phyloP scores from a whole-genome alignment of 768 basidiomycete genomes.

The Melanogaster broomeanus region DNA sequence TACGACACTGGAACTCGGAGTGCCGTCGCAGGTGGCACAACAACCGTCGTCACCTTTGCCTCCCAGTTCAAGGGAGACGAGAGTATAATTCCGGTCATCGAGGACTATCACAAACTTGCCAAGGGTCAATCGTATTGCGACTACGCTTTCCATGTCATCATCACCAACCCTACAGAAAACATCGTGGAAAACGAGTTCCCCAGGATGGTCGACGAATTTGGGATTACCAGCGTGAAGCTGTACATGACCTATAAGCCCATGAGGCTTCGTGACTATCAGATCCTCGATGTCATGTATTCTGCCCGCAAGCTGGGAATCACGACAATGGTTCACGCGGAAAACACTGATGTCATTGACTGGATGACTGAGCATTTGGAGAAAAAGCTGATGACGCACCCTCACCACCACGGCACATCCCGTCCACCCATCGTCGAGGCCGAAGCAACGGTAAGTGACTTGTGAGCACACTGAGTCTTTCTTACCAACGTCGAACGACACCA shows the following conservation, averaged over 20 bases:
- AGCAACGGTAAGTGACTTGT: conserved; percentile 4
- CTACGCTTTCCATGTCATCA: conserved; percentile 36
- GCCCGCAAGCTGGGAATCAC: conserved; percentile 22
- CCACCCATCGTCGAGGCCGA: conserved; percentile 20
- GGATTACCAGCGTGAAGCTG: conserved; percentile 36
- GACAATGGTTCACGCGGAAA: conserved; percentile 20
- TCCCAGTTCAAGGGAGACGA: conserved; percentile 24
- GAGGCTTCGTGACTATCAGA: conserved; percentile 32
- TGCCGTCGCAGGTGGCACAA: conserved; percentile 34
- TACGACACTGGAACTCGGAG: conserved; percentile 35
- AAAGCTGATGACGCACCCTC: conserved; percentile 19
- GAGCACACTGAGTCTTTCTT: not conserved
- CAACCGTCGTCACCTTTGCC: conserved; percentile 39
- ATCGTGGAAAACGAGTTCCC: conserved; percentile 35
- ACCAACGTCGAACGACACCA: not conserved
- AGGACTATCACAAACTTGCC: conserved; percentile 34
- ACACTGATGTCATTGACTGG: conserved; percentile 18
- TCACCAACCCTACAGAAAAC: conserved; percentile 34
- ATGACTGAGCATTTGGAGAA: conserved; percentile 14
- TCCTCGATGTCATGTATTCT: conserved; percentile 33
- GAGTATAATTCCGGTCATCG: conserved; percentile 28
- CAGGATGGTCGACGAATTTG: conserved; percentile 30
- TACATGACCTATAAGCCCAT: conserved; percentile 38
- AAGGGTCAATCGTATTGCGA: conserved; percentile 30
- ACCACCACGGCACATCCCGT: conserved; percentile 16